Base-by-base conservation (phyloP, 164 flowering plant species). In the Saururus chinensis region DNA sequence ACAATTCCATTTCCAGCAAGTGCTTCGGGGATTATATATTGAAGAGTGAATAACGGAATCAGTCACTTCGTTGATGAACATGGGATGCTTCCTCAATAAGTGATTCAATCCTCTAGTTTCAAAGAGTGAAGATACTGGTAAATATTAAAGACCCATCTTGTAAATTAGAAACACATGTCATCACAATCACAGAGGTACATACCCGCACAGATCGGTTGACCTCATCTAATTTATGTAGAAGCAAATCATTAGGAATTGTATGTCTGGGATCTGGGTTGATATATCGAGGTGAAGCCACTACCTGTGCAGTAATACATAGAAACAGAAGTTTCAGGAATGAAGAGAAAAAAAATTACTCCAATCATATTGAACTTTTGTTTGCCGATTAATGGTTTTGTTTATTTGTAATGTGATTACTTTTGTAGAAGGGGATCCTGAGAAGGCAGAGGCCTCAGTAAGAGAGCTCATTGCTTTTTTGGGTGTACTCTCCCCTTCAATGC, bases 191-290 rank as follows among this genome's bases (percentile, higher is more conserved):
- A 3, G 20, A 40, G 17, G 35, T 5, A 57, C 30, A 19, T 40
- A 87, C 96, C 93, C 87, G 81, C 9, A 89, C 84, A 61, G 96
- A 83, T 73, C 70, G 78, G 35, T 70, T 81, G 63, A 89, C 82
- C 79, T 89, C 96, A 23, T 89, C 93, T 54, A 89, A 76, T 66
- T 81, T 89, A 63, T 82, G 69, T 40, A 89, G 70, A 61, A 89
- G 66, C 67, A 82, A n/a, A 60, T 80, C 89, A 54, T 76, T 72
- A 37, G 80, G 74, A 25, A 75, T 24, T 12, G 60, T 12, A 24
- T 73, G 68, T 73, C 81, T 80, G 53, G 62, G 73, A 62, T 81
- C 88, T 37, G 54, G 51, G 25, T 76, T 62, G 51, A 71, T 17
- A 66, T 62, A 64, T 49, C 45, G 66, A 19, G 81, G 83, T 48